Percentiles rank a stretch among this genome's conserved stretches.
Conservation (phyloP, 2,329 filamentous ascomycete genomes). For the Cryphonectria naterciae region DNA sequence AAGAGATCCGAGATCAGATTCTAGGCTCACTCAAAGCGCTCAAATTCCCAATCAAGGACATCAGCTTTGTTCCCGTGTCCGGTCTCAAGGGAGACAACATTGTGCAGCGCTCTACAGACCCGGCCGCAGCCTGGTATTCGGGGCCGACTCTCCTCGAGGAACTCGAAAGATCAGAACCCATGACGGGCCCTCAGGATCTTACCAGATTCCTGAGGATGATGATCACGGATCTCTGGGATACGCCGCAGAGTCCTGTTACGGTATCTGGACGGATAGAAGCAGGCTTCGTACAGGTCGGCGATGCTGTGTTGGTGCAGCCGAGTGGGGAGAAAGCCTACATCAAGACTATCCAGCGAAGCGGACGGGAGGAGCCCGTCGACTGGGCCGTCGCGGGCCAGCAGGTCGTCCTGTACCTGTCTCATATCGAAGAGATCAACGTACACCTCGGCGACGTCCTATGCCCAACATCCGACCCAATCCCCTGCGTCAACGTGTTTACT, state of each 20-base stretch:
- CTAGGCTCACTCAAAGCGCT: slow-evolving; percentile 80
- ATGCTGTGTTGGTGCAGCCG: slow-evolving; percentile 78
- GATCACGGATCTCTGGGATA: slow-evolving; percentile 84
- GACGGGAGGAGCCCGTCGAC: slow-evolving; percentile 64
- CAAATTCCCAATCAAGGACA: slow-evolving; percentile 79
- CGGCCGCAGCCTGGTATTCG: slow-evolving; percentile 74
- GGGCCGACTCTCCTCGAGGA: slow-evolving; percentile 81
- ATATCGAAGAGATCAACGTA: slow-evolving; percentile 84
- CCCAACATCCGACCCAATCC: slow-evolving; percentile 66
- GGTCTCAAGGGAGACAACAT: slow-evolving; percentile 91
- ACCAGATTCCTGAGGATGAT: slow-evolving; percentile 83
- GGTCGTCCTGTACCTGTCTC: slow-evolving; percentile 77
- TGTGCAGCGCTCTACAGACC: slow-evolving; percentile 58
- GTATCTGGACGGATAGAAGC: slow-evolving; percentile 85
- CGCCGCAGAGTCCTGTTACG: slow-evolving; percentile 79
- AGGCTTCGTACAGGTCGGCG: slow-evolving; percentile 82
- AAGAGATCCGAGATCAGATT: slow-evolving; percentile 83
- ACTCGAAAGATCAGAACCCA: slow-evolving; percentile 80
- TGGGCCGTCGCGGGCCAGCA: slow-evolving; percentile 96
- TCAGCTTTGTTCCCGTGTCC: slow-evolving; percentile 87
- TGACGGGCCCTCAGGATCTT: slow-evolving; percentile 61
- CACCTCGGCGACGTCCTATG: slow-evolving; percentile 88
- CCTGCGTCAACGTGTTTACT: slow-evolving; percentile 73
- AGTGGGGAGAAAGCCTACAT: slow-evolving; percentile 79
- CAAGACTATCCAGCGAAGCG: slow-evolving; percentile 78